A percentile compares a stretch with the other conserved stretches of the same genome.
These are phyloP conservation scores for Scleroderma bovista DNA, from an alignment of 768 basidiomycete species.

Conservation along the genomic window DNA sequence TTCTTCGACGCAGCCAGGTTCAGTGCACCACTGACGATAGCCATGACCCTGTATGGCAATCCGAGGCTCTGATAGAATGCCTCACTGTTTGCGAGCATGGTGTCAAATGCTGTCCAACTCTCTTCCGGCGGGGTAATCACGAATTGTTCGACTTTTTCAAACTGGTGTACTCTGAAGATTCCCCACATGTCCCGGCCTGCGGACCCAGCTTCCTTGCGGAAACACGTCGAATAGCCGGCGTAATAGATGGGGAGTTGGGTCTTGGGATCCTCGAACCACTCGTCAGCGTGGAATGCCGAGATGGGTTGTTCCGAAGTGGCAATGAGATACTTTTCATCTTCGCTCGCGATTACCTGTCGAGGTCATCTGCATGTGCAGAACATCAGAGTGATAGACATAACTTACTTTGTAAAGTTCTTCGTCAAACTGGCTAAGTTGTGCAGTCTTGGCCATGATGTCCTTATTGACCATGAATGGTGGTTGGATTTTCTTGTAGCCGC, in stretches of 20 bases:
- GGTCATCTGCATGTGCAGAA: background rate
- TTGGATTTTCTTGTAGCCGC: slow-evolving; percentile 88
- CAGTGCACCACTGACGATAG: slow-evolving; percentile 92
- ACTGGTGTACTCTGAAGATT: slow-evolving; percentile 99
- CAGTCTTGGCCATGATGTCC: slow-evolving; percentile 95
- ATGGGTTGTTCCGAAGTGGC: slow-evolving; percentile 99
- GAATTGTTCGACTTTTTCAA: slow-evolving; percentile 98
- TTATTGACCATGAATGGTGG: slow-evolving; percentile 99
- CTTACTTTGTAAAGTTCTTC: slow-evolving; percentile 94
- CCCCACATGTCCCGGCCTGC: slow-evolving; percentile 99
- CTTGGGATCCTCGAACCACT: slow-evolving; percentile 95
- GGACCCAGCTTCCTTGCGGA: slow-evolving; percentile 98
- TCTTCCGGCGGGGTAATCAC: slow-evolving; percentile 91
- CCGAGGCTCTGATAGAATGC: slow-evolving; percentile 95
- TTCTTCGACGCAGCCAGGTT: slow-evolving; percentile 98
- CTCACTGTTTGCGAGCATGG: slow-evolving; percentile 86
- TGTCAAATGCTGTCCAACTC: slow-evolving; percentile 91
- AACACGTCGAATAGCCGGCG: slow-evolving; percentile 90
- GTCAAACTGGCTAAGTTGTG: slow-evolving; percentile 96
- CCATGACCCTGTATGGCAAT: slow-evolving; percentile 87
- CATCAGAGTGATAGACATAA: background rate
- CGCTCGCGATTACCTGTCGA: slow-evolving; percentile 70
- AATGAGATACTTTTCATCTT: slow-evolving; percentile 98
- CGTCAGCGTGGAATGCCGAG: slow-evolving; percentile 91
- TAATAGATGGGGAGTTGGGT: slow-evolving; percentile 89